Evolutionary conservation across 1,284 basidiomycete species (phyloP), one percentile per base, ranked within the genome.

Genomic region (Rugosomyces carneus): DNA sequence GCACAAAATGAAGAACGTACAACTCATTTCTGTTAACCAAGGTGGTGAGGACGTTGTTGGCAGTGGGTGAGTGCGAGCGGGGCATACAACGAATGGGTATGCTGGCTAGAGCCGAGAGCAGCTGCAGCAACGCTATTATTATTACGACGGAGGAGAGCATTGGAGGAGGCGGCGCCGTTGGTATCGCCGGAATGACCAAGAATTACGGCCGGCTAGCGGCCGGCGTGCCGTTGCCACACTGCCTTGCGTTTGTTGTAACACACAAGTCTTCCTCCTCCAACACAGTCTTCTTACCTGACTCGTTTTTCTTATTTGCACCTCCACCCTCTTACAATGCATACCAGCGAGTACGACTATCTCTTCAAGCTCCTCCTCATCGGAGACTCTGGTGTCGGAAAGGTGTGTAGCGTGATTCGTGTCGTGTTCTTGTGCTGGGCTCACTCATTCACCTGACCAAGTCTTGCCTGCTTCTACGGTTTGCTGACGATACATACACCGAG

Each of bases 401-500:
- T 88, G 50, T 52, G 72, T 70, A 45, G 52, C 46, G 51, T 49
- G 43, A 41, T 45, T 41, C 55, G 49, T 52, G 31, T 34, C 31
- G 31, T 34, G 31, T 34, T 13, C n/a, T 34, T 3, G n/a, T 34
- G 45, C 50, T 47, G 50, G 53, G 52, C 47, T 37, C 35, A 43
- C 44, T 54, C 50, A 48, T 51, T 51, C 52, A 52, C 54, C 51
- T 49, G 52, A 37, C 44, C n/a, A n/a, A 99, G 84, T 98, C 95
- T 40, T 99, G 96, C 76, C 77, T 99, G 51, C 83, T 99, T 47
- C 81, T 99, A 49, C 93, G 96, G 65, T 99, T 99, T 67, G 95
- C 94, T 60, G 96, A 99, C 71, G 96, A 99, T 69, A 95, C 95
- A 49, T 99, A 97, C 78, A 99, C 96, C 46, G 94, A 97, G 69